phyloP scores from a whole-genome alignment of 1,284 basidiomycete species.

The Fereydounia khargensis region DNA sequence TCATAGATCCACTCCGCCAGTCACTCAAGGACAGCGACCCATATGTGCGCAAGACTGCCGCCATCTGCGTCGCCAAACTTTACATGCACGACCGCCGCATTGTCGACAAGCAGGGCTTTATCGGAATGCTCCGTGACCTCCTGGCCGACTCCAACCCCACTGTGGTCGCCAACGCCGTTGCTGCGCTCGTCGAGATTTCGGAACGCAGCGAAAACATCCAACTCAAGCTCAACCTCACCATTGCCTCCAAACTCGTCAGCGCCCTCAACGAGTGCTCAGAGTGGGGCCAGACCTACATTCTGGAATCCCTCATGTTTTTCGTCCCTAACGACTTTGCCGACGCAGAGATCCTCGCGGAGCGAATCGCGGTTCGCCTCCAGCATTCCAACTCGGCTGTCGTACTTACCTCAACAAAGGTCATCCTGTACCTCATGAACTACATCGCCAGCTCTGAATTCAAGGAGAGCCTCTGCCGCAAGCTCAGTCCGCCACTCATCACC shows the following conservation, averaged over 20 bases:
- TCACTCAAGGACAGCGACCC: conserved; percentile 91
- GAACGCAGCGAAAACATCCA: conserved; percentile 63
- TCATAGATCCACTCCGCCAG: conserved; percentile 87
- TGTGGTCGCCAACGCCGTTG: conserved; percentile 95
- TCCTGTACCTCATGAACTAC: conserved; percentile 69
- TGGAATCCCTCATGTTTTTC: conserved; percentile 83
- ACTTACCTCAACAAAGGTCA: conserved; percentile 89
- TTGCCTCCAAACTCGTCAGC: conserved; percentile 85
- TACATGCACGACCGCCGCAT: conserved; percentile 95
- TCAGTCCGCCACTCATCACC: conserved; percentile 87
- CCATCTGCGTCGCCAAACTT: conserved; percentile 88
- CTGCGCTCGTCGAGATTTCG: conserved; percentile 92
- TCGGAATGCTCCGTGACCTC: conserved; percentile 80
- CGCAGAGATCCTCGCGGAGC: conserved; percentile 96
- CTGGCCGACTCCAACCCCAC: conserved; percentile 94
- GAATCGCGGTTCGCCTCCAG: conserved; percentile 96
- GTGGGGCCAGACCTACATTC: conserved; percentile 92
- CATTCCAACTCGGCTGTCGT: conserved; percentile 94
- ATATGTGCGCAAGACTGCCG: conserved; percentile 82
- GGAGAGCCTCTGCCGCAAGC: conserved; percentile 85
- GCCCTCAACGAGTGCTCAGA: conserved; percentile 98
- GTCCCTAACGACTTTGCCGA: conserved; percentile 76
- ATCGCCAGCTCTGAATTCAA: conserved; percentile 74
- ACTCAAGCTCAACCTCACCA: conserved; percentile 78
- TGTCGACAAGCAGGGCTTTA: conserved; percentile 90